Evolutionary conservation across 2,329 filamentous ascomycete genomes (phyloP), one percentile per base, ranked within the genome.

Genomic region (Arthroderma sp.): DNA sequence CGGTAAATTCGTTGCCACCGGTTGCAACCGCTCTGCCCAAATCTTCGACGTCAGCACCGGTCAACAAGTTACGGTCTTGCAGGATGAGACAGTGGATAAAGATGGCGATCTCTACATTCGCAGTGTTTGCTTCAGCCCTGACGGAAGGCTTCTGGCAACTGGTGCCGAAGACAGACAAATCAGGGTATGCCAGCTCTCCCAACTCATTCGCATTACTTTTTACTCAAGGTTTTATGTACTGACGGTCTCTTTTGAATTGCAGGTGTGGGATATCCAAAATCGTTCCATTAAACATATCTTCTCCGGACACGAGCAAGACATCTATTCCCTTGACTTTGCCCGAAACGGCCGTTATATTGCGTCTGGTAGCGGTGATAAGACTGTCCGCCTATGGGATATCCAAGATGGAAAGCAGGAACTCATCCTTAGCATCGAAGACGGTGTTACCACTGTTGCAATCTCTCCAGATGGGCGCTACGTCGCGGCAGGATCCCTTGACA

Each of bases 101-200:
- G 82, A 84, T 44, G 88, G 89, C 29, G 91, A 98, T 66, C 72
- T 98, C 30, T 98, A 96, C 65, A 98, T 98, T 56, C 75, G 91
- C 56, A 96, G 89, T 58, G 91, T 98, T 44, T 98, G 91, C 73
- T 98, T 98, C 73, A 96, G 89, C 61, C 91, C 91, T 8, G 88
- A 96, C 62, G 89, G 91, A 49, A 83, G 83, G 58, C 94, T 86
- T 56, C 76, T 98, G 31, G 91, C 91, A 4, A 98, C 91, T 10
- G 91, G 91, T 61, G 91, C 91, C 1, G 91, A 98, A 64, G 91
- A 98, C 66, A 96, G 95, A 70, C 77, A 94, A 58, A 96, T 98
- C 61, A 75, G 91, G 57, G 87, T 89, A 75, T 69, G 82, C 69
- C 37, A 15, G 51, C 7, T 6, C 8, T 36, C 40, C 15, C 3